Evolutionary conservation across 805 yeast genomes (phyloP).

Genomic region (Wickerhamiella occidentalis): DNA sequence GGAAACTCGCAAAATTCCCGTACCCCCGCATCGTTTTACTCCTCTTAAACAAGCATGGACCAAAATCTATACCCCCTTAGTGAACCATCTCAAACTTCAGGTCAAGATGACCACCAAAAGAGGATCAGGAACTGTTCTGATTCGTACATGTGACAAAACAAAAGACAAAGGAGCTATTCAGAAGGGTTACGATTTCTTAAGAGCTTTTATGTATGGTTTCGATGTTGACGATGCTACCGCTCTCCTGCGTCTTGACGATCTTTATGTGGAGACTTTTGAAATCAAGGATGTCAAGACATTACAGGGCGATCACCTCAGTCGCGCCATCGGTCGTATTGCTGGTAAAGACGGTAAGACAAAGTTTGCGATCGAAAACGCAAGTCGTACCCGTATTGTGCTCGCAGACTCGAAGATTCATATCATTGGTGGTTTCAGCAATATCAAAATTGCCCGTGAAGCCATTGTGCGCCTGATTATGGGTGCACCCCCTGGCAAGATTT

Average conservation of each 20-base stretch:
- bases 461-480: slow-evolving; percentile 92
- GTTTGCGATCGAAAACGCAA: slow-evolving; percentile 96
- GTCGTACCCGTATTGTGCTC: slow-evolving; percentile 92
- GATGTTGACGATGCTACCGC: slow-evolving; percentile 97
- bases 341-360: slow-evolving; percentile 99
- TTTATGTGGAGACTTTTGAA: slow-evolving; percentile 94
- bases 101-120: slow-evolving; percentile 89
- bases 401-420: slow-evolving; percentile 97
- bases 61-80: slow-evolving; percentile 89
- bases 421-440: slow-evolving; percentile 92
- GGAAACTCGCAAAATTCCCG: slow-evolving; percentile 79
- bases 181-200: slow-evolving; percentile 93
- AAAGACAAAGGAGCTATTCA: slow-evolving; percentile 90
- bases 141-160: slow-evolving; percentile 71
- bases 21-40: slow-evolving; percentile 95
- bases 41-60: slow-evolving; percentile 87
- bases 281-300: slow-evolving; percentile 93
- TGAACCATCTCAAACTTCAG: slow-evolving; percentile 86
- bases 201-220: slow-evolving; percentile 91
- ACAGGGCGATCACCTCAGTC: slow-evolving; percentile 88
- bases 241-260: slow-evolving; percentile 80
- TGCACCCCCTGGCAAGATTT: slow-evolving; percentile 96
- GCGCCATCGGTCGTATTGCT: slow-evolving; percentile 99
- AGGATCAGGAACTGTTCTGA: slow-evolving; percentile 40
- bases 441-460: slow-evolving; percentile 96